Conservation (phyloP, 441 rosid genomes). For the Populus hybrid region DNA sequence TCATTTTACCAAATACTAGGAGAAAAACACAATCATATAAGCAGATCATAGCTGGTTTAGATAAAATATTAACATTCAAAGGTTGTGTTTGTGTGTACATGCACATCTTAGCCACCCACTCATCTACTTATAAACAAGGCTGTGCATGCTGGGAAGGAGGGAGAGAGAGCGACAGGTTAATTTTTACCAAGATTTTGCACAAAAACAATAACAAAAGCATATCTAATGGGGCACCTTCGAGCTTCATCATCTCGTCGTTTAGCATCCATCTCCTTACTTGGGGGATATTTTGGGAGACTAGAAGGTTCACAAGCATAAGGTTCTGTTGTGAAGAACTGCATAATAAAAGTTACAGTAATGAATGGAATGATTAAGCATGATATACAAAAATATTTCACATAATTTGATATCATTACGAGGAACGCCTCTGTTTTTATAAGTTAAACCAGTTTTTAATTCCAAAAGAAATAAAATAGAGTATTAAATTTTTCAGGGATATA, state of each 20-base stretch:
- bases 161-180: neutral
- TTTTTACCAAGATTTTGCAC: slow-evolving; percentile 1
- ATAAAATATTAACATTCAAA: neutral
- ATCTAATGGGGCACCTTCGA: slow-evolving; percentile 48
- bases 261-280: slow-evolving; percentile 94
- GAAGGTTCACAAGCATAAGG: slow-evolving; percentile 92
- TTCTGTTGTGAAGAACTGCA: slow-evolving; percentile 77
- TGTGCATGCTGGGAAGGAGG: neutral
- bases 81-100: neutral
- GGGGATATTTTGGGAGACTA: slow-evolving; percentile 88
- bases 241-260: slow-evolving; percentile 89
- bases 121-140: neutral
- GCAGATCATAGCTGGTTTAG: neutral
- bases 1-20: neutral
- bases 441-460: neutral
- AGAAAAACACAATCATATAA: neutral
- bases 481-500: neutral
- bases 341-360: neutral
- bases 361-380: neutral
- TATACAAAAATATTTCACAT: neutral
- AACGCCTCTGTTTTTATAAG: neutral
- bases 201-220: slow-evolving; percentile 6
- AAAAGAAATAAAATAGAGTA: neutral
- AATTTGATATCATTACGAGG: neutral
- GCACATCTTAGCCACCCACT: neutral